Evolutionary conservation across 2,329 filamentous ascomycete genomes (phyloP).

Genomic region (Botrytis elliptica): DNA sequence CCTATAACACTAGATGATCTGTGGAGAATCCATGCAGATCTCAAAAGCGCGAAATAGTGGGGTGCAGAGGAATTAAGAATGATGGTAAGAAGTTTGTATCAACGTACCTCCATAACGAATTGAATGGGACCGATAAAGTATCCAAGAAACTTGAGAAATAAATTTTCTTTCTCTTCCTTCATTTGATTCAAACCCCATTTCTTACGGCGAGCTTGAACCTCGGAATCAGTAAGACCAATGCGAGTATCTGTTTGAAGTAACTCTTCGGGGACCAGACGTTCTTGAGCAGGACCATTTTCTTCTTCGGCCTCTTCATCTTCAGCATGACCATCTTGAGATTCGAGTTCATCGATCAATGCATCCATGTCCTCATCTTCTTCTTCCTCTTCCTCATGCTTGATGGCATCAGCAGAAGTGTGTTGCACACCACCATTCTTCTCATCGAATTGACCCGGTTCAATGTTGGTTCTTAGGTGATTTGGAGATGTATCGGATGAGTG

Average conservation of each 20-base stretch:
- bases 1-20: not conserved
- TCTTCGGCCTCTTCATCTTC: conserved; percentile 60
- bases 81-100: conserved; percentile 17
- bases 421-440: conserved; percentile 49
- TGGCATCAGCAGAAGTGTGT: conserved; percentile 33
- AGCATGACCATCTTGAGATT: conserved; percentile 72
- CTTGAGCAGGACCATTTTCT: conserved; percentile 51
- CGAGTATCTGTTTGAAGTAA: conserved; percentile 74
- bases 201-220: conserved; percentile 63
- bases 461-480: conserved; percentile 56
- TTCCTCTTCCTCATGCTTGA: conserved; percentile 50
- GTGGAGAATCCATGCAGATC: conserved; percentile 17
- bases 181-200: conserved; percentile 85
- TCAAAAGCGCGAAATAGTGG: not conserved
- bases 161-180: conserved; percentile 87
- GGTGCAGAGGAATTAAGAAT: conserved; percentile 13
- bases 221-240: conserved; percentile 67
- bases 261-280: conserved; percentile 67
- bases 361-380: conserved; percentile 84
- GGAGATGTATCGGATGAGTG: conserved; percentile 27
- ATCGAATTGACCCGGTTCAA: conserved; percentile 63
- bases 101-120: conserved; percentile 84
- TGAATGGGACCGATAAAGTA: conserved; percentile 90
- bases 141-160: conserved; percentile 75
- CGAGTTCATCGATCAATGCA: conserved; percentile 81